A percentile compares a stretch with the other conserved stretches of the same genome.
phyloP scores from a whole-genome alignment of 805 yeast species.

The Hanseniaspora clermontiae region DNA sequence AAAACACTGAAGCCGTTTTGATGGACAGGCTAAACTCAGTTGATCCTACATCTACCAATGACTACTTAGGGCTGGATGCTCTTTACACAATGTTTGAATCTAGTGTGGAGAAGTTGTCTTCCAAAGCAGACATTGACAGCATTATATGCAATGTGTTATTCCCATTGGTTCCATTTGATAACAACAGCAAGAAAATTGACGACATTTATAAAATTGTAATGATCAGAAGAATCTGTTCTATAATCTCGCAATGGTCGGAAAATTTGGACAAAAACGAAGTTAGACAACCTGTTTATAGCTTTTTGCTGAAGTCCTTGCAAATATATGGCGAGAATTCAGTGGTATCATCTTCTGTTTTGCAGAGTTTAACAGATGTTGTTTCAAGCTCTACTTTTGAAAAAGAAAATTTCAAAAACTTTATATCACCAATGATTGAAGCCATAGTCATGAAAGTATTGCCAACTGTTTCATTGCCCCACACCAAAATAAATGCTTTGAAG shows the following conservation, averaged over 20 bases:
- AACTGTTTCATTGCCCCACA: constrained; percentile 49
- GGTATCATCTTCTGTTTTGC: constrained; percentile 64
- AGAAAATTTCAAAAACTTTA: constrained; percentile 50
- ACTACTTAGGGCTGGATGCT: constrained; percentile 62
- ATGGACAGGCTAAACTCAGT: constrained; percentile 35
- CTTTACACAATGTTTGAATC: constrained; percentile 73
- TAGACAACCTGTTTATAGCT: constrained; percentile 44
- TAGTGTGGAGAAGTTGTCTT: constrained; percentile 52
- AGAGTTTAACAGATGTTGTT: constrained; percentile 52
- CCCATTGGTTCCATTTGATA: constrained; percentile 39
- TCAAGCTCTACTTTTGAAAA: constrained; percentile 83
- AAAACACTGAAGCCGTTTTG: constrained; percentile 4
- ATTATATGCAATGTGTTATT: constrained; percentile 46
- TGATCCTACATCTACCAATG: constrained; percentile 26
- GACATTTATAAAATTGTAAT: constrained; percentile 32
- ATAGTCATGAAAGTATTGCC: constrained; percentile 38
- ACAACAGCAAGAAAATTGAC: constrained; percentile 27
- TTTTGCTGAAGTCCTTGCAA: constrained; percentile 41
- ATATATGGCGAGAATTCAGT: constrained; percentile 53
- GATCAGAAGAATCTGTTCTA: constrained; percentile 62
- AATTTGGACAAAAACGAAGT: constrained; percentile 50
- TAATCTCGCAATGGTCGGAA: constrained; percentile 71
- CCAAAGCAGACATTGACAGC: constrained; percentile 55
- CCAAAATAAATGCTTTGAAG: constrained; percentile 60
- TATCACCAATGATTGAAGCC: constrained; percentile 39